A percentile compares a stretch with the other conserved stretches of the same genome.
Evolutionary conservation across 2,329 filamentous ascomycete genomes (phyloP).

Genomic region (Mycogone perniciosa): DNA sequence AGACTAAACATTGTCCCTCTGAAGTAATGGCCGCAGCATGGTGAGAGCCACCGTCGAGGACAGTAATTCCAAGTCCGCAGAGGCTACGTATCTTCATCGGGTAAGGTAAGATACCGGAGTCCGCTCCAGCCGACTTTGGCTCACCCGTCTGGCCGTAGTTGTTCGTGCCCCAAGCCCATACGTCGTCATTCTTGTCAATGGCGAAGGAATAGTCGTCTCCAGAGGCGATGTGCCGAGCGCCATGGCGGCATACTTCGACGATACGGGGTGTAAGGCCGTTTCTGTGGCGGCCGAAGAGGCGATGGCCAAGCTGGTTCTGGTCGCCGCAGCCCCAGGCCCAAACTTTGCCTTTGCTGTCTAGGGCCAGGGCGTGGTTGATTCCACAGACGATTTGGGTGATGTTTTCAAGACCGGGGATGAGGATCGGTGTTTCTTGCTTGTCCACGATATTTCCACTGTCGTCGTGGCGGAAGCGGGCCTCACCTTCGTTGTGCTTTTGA

Average conservation of each 20-base stretch:
- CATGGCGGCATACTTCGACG: conserved; percentile 21
- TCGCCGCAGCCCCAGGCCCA: conserved; percentile 17
- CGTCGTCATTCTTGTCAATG: conserved; percentile 53
- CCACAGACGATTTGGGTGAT: conserved; percentile 55
- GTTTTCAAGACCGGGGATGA: conserved; percentile 50
- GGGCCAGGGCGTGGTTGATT: conserved; percentile 59
- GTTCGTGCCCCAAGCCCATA: conserved; percentile 66
- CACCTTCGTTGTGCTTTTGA: conserved; percentile 21
- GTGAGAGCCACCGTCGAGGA: conserved; percentile 43
- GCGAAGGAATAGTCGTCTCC: conserved; percentile 66
- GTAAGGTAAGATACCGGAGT: background rate
- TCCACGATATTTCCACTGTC: conserved; percentile 31
- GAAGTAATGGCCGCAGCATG: conserved; percentile 37
- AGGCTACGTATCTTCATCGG: conserved; percentile 38
- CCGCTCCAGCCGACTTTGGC: background rate
- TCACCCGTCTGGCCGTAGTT: conserved; percentile 61
- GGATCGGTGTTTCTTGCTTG: conserved; percentile 38
- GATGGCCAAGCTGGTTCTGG: conserved; percentile 47
- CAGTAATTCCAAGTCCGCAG: conserved; percentile 44
- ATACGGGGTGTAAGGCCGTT: conserved; percentile 40
- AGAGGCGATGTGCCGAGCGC: conserved; percentile 38
- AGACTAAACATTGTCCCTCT: conserved; percentile 37
- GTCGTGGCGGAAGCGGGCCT: conserved; percentile 45
- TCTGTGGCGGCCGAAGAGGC: conserved; percentile 43
- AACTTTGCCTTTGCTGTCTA: conserved; percentile 45